These are phyloP conservation scores for Linum trigynum DNA, from an alignment of 345 rosid species.

Conservation along the genomic window DNA sequence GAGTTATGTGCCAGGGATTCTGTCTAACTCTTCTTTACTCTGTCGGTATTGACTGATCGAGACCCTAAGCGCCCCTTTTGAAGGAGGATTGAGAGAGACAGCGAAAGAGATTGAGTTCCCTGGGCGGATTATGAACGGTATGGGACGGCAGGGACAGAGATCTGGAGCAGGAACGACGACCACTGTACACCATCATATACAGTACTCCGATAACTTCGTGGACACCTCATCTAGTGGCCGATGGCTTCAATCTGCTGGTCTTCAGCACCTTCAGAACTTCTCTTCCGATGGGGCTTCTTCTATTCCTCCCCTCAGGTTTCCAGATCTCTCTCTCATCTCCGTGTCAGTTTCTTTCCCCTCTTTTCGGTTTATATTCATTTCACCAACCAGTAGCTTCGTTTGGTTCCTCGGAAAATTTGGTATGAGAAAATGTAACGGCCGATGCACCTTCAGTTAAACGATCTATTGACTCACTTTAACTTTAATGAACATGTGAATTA, in stretches of 20 bases:
- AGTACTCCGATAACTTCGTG: conserved; percentile 62
- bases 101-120: neutral
- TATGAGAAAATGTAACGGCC: neutral
- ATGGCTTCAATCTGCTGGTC: conserved; percentile 93
- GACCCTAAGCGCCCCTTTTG: too few species aligned
- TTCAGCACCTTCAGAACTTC: conserved; percentile 59
- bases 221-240: conserved; percentile 70
- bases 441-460: neutral
- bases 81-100: too few species aligned
- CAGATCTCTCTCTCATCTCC: conserved; percentile 5
- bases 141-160: conserved; percentile 69
- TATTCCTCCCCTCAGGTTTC: conserved; percentile 48
- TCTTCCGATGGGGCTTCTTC: conserved; percentile 26
- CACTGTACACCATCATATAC: conserved; percentile 61
- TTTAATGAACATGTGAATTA: conserved; percentile 11
- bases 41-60: too few species aligned
- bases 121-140: conserved; percentile 42
- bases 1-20: too few species aligned
- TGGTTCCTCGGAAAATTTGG: conserved; percentile 10
- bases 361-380: conserved; percentile 2
- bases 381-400: conserved; percentile 2
- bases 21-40: too few species aligned
- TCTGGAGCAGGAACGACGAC: conserved; percentile 52
- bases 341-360: neutral
- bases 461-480: neutral